Base-by-base conservation (phyloP, 148 eudicot genomes). In the Hydrangea macrophylla region DNA sequence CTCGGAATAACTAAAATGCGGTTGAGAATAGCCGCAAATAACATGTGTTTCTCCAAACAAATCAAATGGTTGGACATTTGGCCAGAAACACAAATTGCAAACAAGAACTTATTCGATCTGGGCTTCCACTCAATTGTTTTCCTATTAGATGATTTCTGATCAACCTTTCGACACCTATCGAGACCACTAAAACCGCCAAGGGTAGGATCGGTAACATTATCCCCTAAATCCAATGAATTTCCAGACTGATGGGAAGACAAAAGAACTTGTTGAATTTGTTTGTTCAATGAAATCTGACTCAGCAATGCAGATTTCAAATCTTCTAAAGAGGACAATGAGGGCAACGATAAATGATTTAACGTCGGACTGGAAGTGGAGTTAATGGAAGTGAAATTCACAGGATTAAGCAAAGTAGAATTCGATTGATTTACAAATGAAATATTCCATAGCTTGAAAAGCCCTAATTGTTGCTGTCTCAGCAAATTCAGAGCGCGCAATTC, bases 21-120 rank as follows among this genome's bases (percentile, higher is more conserved):
- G 35, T 82, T 82, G 74, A 95, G 80, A 28, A 91, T 42, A n/a
- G 97, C 96, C 0, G 97, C 99, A 61, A 95, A 95, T 51, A 95
- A 95, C 94, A 95, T 95, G 78, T 95, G 99, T 73, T 95, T 95
- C 83, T 95, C 99, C 39, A 95, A 60, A 64, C 99, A 95, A 65
- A 95, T 91, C 84, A 95, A 87, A 35, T 85, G 99, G 58, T 91
- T 95, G 0, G 99, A 95, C 96, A 91, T 95, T 68, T 95, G 97
- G 36, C 99, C 99, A 2, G 96, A 91, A 0, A 81, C 70, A 73
- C 99, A 95, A 11, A 87, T 83, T 0, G 96, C 96, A 73, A 95
- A 72, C 83, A 95, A 82, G 64, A 81, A 95, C 76, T 85, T 95
- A 74, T 80, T 70, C 40, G 74, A 55, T 48, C 31, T 82, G 6